Evolutionary conservation across 345 rosid genomes (phyloP).

Genomic region (Murraya paniculata): DNA sequence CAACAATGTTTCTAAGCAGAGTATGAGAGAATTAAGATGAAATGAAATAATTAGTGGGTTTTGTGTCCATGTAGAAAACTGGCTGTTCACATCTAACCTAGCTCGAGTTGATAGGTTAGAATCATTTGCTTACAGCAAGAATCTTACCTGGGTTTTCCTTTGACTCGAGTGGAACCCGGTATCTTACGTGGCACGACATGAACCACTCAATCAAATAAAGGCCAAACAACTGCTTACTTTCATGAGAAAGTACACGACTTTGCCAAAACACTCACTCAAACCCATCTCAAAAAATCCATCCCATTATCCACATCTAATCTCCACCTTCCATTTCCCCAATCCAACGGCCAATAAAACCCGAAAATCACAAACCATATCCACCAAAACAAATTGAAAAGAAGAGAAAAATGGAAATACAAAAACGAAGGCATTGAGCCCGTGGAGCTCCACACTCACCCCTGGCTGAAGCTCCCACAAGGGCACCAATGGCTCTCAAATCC

Average conservation of each 20-base stretch:
- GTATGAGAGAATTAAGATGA: not conserved
- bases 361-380: slow-evolving; percentile 69
- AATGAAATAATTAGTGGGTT: not conserved
- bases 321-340: slow-evolving; percentile 34
- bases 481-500: slow-evolving; percentile 68
- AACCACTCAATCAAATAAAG: not conserved
- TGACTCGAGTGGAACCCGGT: too few species aligned
- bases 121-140: too few species aligned
- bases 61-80: not conserved
- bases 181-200: not conserved
- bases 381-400: not conserved
- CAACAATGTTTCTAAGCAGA: not conserved
- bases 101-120: not conserved
- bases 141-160: too few species aligned
- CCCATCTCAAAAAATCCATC: slow-evolving; percentile 30
- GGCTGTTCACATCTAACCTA: not conserved
- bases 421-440: not conserved
- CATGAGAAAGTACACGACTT: too few species aligned
- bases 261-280: not conserved
- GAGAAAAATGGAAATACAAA: not conserved
- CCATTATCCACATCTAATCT: slow-evolving; percentile 58
- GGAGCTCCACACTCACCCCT: not conserved
- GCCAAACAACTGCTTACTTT: not conserved
- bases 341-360: slow-evolving; percentile 31
- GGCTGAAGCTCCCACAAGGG: slow-evolving; percentile 24